phyloP scores from a whole-genome alignment of 306 rosid genomes.

The Hippophae tibetana region DNA sequence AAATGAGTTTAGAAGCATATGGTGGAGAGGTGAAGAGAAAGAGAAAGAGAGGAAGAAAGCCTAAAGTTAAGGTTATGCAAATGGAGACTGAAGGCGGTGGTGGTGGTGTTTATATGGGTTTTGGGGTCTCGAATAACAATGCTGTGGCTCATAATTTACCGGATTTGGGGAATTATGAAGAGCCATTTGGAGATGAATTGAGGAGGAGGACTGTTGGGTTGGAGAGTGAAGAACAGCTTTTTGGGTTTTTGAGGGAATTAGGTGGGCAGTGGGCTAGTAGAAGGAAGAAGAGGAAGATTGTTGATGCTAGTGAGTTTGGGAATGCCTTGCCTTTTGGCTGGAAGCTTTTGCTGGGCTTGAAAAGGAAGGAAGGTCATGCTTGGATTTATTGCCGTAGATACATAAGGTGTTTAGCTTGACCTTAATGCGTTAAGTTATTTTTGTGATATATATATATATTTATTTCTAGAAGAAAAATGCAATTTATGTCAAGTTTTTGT shows the following conservation, averaged over 20 bases:
- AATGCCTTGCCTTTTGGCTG: constrained; percentile 57
- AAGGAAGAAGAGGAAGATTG: constrained; percentile 74
- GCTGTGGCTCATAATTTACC: constrained; percentile 38
- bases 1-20: constrained; percentile 4
- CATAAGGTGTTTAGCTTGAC: constrained; percentile 39
- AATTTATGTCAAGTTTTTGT: too few relatives aligned
- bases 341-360: constrained; percentile 73
- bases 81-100: constrained; percentile 23
- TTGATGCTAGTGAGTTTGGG: constrained; percentile 57
- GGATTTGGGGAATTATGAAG: constrained; percentile 29
- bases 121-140: constrained; percentile 35
- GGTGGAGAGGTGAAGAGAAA: constrained; percentile 36
- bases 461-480: not conserved
- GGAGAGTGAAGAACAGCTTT: constrained; percentile 49
- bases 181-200: constrained; percentile 57
- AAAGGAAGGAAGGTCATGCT: constrained; percentile 74
- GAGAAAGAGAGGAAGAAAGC: constrained; percentile 79
- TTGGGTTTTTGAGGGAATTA: constrained; percentile 70
- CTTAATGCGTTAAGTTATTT: not conserved
- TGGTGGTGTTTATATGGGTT: constrained; percentile 13
- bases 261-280: constrained; percentile 81
- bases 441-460: not conserved
- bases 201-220: constrained; percentile 51
- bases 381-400: constrained; percentile 83
- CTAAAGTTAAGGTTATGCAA: constrained; percentile 36